Evolutionary conservation across 2,329 filamentous ascomycete genomes (phyloP).

Genomic region (Trichoderma lentiforme): DNA sequence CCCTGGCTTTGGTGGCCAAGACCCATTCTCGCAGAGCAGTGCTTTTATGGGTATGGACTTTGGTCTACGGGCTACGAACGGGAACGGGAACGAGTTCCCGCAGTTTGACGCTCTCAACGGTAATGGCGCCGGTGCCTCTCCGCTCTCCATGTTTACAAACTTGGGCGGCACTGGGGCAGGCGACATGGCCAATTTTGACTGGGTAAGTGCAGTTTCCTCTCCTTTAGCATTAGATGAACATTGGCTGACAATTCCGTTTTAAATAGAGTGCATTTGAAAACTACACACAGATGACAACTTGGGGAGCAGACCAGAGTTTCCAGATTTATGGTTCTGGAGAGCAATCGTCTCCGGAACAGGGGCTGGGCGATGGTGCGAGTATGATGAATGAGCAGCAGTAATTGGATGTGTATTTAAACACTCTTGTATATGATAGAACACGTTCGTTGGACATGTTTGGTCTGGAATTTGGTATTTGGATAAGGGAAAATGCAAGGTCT

Average conservation of each 20-base stretch:
- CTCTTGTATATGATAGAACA: conserved; percentile 12
- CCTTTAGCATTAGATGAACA: neutral
- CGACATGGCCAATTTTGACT: conserved; percentile 55
- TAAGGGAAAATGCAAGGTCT: neutral
- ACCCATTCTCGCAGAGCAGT: conserved; percentile 37
- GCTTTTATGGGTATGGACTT: conserved; percentile 47
- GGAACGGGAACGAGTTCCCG: conserved; percentile 30
- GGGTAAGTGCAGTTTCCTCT: conserved; percentile 42
- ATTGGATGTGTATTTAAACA: neutral
- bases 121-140: conserved; percentile 34
- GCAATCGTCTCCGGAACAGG: conserved; percentile 28
- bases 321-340: conserved; percentile 44
- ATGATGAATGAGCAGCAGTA: conserved; percentile 24
- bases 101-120: conserved; percentile 30
- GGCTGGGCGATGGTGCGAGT: conserved; percentile 26
- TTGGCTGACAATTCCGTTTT: conserved; percentile 25
- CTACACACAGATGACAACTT: conserved; percentile 52
- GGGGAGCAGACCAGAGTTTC: conserved; percentile 51
- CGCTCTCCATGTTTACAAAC: conserved; percentile 53
- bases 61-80: conserved; percentile 28
- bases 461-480: neutral
- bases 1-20: conserved; percentile 26
- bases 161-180: conserved; percentile 34
- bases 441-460: neutral
- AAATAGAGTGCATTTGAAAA: conserved; percentile 54